Base-by-base conservation (phyloP, 306 rosid genomes). In the Luffa aegyptiaca region DNA sequence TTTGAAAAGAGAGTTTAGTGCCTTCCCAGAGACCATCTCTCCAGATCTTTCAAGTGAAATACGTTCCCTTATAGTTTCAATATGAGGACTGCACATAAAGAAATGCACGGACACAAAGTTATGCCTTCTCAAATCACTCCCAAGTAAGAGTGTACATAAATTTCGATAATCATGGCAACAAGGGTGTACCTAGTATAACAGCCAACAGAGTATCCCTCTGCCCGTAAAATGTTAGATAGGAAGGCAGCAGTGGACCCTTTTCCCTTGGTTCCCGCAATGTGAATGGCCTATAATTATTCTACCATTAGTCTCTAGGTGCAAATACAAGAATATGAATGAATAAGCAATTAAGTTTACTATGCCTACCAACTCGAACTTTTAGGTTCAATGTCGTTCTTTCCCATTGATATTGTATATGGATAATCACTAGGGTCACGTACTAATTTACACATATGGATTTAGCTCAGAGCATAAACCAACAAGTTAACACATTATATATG, bases 161-260 rank as follows among this genome's bases (percentile, higher is more conserved):
- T 20, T 20, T 2, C 75, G 33, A 44, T 6, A 0, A 74, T 33
- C 13, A 7, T 63, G 12, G 39, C 55, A 71, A 45, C 9, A 36
- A 21, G 66, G 61, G 33, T 51, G 77, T 78, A 95, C 98, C 97
- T 95, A 75, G 97, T 92, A 82, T 95, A 95, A 84, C 91, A 90
- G 56, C 97, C 98, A 84, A 92, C 93, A 77, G 91, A 88, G 85
- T 95, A 92, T 11, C 98, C 97, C 87, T 92, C 87, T n/a, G 87
- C 84, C 82, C 96, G 86, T 82, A 91, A 80, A 66, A 92, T 92
- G 85, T 83, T 91, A 81, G 92, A 87, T 81, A 95, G 84, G 81
- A 91, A 95, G 2, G 96, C 92, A 39, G 97, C 90, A 16, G 86
- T 85, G 37, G 89, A 92, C 78, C 92, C 90, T 80, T 88, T 88